phyloP scores from a whole-genome alignment of 345 rosid genomes.

The Mercurialis annua region DNA sequence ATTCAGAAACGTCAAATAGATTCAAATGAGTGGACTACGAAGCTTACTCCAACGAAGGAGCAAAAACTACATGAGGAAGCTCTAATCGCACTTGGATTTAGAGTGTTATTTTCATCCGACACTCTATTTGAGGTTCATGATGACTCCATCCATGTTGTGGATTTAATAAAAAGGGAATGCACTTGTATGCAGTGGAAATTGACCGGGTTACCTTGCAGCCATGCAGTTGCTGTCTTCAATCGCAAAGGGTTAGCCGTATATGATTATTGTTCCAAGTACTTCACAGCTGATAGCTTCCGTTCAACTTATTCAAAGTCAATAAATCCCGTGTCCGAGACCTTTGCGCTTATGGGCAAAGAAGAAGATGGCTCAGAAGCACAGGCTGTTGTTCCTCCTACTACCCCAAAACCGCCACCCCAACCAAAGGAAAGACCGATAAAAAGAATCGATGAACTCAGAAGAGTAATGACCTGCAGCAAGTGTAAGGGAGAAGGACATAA shows the following conservation, averaged over 20 bases:
- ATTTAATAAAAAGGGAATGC: constrained; percentile 54
- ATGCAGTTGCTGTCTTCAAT: constrained; percentile 74
- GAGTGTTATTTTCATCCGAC: constrained; percentile 74
- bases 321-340: constrained; percentile 33
- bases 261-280: constrained; percentile 65
- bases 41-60: constrained; percentile 75
- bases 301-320: constrained; percentile 49
- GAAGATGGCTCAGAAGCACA: constrained; percentile 27
- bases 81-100: constrained; percentile 40
- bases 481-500: constrained; percentile 87
- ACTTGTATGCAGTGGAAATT: constrained; percentile 73
- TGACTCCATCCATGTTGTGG: constrained; percentile 62
- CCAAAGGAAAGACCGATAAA: constrained; percentile 45
- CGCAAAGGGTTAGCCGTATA: constrained; percentile 43
- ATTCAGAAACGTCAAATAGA: constrained; percentile 41
- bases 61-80: constrained; percentile 53
- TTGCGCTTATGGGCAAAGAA: constrained; percentile 26
- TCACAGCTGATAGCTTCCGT: constrained; percentile 51
- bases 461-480: constrained; percentile 60
- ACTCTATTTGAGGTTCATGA: constrained; percentile 88
- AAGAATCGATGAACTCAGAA: constrained; percentile 42
- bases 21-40: constrained; percentile 52
- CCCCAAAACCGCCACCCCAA: constrained; percentile 38
- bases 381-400: constrained; percentile 58
- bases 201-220: constrained; percentile 74